phyloP scores from a whole-genome alignment of 75 land plant species.

The Pseudotsuga menziesii region DNA sequence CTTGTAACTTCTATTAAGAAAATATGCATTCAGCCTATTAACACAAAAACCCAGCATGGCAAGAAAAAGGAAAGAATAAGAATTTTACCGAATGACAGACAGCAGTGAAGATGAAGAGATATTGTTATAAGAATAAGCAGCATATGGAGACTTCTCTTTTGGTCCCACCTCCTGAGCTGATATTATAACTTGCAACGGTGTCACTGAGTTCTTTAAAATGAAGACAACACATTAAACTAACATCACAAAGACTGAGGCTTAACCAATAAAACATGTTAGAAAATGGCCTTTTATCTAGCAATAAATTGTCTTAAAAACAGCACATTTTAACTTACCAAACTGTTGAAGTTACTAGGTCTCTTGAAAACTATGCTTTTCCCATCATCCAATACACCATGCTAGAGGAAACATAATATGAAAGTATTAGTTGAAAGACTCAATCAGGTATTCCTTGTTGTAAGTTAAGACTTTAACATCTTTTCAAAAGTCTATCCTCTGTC shows the following conservation, averaged over 20 bases:
- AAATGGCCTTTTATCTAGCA: background rate
- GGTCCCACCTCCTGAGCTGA: slow-evolving; percentile 42
- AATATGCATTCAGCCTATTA: no score
- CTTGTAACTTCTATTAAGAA: no score
- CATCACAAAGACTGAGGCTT: background rate
- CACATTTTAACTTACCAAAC: slow-evolving; percentile 10
- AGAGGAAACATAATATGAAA: background rate
- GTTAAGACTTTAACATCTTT: background rate
- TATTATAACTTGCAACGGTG: slow-evolving; percentile 22
- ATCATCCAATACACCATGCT: background rate
- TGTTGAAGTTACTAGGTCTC: background rate
- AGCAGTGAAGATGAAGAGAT: slow-evolving; percentile 34
- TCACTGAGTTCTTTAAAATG: slow-evolving; percentile 15
- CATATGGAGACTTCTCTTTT: slow-evolving; percentile 45
- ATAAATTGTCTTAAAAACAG: background rate
- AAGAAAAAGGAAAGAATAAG: background rate
- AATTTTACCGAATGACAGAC: slow-evolving; percentile 40
- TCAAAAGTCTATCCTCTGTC: background rate
- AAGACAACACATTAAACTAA: slow-evolving; percentile 4
- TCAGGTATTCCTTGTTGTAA: background rate
- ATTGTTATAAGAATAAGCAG: slow-evolving; percentile 29
- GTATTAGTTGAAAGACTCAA: background rate
- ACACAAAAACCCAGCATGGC: no score
- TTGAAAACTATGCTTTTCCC: background rate
- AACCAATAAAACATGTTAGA: no score